Evolutionary conservation across 352 stramenopile genomes (phyloP).

Genomic region (Halophytophthora batemanensis): DNA sequence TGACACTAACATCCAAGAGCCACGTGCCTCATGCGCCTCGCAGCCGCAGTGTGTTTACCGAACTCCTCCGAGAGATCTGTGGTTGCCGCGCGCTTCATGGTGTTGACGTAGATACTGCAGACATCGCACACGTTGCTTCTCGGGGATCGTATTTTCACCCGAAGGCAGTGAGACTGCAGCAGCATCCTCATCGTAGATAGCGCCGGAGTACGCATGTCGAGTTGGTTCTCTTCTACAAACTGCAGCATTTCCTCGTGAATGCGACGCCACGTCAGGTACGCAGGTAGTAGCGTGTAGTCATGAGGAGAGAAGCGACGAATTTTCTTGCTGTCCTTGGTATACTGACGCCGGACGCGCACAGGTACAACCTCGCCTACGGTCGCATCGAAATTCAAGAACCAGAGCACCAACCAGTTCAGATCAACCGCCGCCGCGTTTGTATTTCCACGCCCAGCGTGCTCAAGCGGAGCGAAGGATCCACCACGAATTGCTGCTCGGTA

Average conservation of each 20-base stretch:
- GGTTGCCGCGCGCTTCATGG: background rate
- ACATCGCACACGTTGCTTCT: constrained; percentile 15
- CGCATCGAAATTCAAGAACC: constrained; percentile 1
- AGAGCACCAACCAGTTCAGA: background rate
- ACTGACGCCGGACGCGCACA: constrained; percentile 1
- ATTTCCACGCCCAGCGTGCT: no score
- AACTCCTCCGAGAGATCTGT: constrained; percentile 10
- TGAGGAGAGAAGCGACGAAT: background rate
- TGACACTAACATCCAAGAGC: constrained; percentile 4
- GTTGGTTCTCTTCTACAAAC: constrained; percentile 4
- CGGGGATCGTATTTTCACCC: constrained; percentile 6
- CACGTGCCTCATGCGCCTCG: constrained; percentile 9
- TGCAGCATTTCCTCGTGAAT: constrained; percentile 14
- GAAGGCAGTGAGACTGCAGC: background rate
- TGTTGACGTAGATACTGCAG: constrained; percentile 1
- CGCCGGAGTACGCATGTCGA: background rate
- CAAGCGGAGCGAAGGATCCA: no score
- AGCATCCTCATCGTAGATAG: constrained; percentile 11
- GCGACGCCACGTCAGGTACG: constrained; percentile 13
- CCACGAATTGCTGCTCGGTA: no score
- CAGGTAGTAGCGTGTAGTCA: constrained; percentile 9
- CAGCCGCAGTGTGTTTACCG: constrained; percentile 1
- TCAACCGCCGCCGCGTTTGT: no score
- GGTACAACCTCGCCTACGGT: constrained; percentile 6
- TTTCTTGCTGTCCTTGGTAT: background rate